Evolutionary conservation across 2,329 filamentous ascomycete genomes (phyloP), one percentile per base, ranked within the genome.

Genomic region (Plenodomus tracheiphilus): DNA sequence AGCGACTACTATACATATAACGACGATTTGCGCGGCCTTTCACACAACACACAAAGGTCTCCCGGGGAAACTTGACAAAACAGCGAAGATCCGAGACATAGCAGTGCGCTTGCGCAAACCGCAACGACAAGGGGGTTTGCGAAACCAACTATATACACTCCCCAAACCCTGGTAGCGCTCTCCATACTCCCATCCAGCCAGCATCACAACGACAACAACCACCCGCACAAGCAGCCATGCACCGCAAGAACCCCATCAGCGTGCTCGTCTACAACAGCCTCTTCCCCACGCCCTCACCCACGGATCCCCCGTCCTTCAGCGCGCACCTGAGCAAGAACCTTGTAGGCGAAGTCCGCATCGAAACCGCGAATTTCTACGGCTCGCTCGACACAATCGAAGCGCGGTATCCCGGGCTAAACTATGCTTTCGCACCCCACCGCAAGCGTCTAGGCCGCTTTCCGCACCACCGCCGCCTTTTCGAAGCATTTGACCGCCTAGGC

Each of bases 381-480:
- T 86, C 89, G 65, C 82, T 92, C 57, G 85, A 89, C 66, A 90
- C 86, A 20, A 83, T 87, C 59, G 88, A 93, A 76, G 88, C 88
- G 58, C 89, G 89, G 62, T 92, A 92, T 59, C 88, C 88, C 0
- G 88, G 88, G 22, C 82, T 93, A 47, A 88, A 93, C 77, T 93
- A 93, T 76, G 85, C 81, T 51, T 79, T 89, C 66, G 77, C 74
- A 19, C 87, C 86, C 7, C 88, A 93, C 72, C 86, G 88, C 56
- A 85, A 88, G 69, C 86, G 89, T n/a, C 83, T 93, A 8, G 82
- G 85, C 61, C 85, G 88, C 51, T 92, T 87, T 78, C 82, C 81
- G 15, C 90, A 89, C 83, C 88, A 93, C 71, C 81, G 84, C 53
- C 82, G 85, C 48, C 81, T 93, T 11, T 92, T 93, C 71, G 82